Base-by-base conservation (phyloP, 129 eudicot genomes). In the Flaveria linearis region DNA sequence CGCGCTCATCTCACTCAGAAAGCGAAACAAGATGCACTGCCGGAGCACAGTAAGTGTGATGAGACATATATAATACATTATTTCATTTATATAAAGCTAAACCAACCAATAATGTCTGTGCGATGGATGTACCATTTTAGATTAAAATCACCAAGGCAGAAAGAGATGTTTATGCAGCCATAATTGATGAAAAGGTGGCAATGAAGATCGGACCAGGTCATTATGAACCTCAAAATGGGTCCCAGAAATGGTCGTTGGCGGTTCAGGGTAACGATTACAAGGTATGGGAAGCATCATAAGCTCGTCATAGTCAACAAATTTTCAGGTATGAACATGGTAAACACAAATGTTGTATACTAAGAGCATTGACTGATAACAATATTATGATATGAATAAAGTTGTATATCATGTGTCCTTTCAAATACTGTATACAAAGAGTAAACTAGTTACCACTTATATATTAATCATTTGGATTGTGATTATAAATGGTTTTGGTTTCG, bases 161-260 rank as follows among this genome's bases (percentile, higher is more conserved):
- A 49, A 86, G 93, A 69, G 97, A 94, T 83, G 97, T 94, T 49
- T 94, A 94, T 76, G 98, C 93, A 46, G 98, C 97, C 74, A 73
- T 87, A 0, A 82, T 94, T 65, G 93, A 94, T 90, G 90, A 91
- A 1, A 91, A 94, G 74, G 82, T 94, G 71, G 96, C 90, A 9
- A 73, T 94, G 93, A 94, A 94, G 86, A 94, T 94, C 22, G 97
- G 98, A 77, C 96, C 96, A 9, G 97, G 98, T 18, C 85, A 87
- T 57, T 94, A 89, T 72, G 97, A 91, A 52, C 98, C 98, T 14
- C 80, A 86, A 50, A 78, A 72, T 74, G 98, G 87, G 78, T 73
- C 80, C 23, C 81, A 80, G 25, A 85, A 75, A 9, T 94, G 98
- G 98, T 85, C 88, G 10, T 45, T 89, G 75, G 93, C 93, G 53